Percentiles rank a stretch among this genome's conserved stretches.
Conservation (phyloP, 495 filamentous ascomycete species). For the Penicillium atrosanguineum region DNA sequence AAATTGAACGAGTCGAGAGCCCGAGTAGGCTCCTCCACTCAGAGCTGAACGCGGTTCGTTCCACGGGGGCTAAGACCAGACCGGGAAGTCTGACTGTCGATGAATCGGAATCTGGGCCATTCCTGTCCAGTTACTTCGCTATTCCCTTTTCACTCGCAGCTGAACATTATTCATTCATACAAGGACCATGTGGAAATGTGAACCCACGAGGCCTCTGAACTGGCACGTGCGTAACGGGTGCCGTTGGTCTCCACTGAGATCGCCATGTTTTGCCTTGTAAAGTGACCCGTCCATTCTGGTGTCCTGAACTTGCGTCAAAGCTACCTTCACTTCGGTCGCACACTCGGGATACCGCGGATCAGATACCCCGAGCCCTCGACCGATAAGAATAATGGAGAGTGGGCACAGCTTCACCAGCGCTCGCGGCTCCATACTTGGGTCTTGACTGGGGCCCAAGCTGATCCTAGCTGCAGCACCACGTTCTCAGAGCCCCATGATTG, state of each 20-base stretch:
- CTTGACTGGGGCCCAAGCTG: not conserved
- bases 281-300: no score
- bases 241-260: slow-evolving; percentile 11
- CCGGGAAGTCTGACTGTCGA: slow-evolving; percentile 15
- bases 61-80: slow-evolving; percentile 19
- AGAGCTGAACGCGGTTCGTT: slow-evolving; percentile 19
- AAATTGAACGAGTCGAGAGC: slow-evolving; percentile 19
- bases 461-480: not conserved
- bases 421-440: not conserved
- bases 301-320: no score
- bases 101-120: slow-evolving; percentile 2
- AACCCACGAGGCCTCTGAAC: not conserved
- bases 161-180: not conserved
- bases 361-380: no score
- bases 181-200: not conserved
- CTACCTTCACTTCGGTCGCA: no score
- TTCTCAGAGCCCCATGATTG: not conserved
- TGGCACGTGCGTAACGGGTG: slow-evolving; percentile 13
- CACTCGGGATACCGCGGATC: no score
- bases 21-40: slow-evolving; percentile 17
- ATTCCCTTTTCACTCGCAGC: not conserved
- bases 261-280: not conserved
- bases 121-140: not conserved
- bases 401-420: no score
- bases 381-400: no score